A percentile compares a stretch with the other conserved stretches of the same genome.
Evolutionary conservation across 768 basidiomycete species (phyloP).

Genomic region (Podaxis sp.): DNA sequence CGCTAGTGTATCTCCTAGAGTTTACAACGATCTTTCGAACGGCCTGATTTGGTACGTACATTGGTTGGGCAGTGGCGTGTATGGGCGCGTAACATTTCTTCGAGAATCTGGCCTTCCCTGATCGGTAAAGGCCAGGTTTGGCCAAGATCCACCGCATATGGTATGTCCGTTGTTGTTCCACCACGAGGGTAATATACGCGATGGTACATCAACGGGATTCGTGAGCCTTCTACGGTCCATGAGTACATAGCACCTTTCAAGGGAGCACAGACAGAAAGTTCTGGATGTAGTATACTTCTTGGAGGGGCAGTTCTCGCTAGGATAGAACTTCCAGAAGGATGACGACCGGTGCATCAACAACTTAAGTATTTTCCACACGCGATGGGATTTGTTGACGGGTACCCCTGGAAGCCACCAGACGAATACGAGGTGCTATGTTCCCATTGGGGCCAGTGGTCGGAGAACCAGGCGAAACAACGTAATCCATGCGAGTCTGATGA

Average conservation of each 20-base stretch:
- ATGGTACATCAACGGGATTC: conserved; percentile 41
- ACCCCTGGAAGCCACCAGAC: conserved; percentile 13
- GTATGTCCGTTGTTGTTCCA: conserved; percentile 39
- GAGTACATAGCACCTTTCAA: conserved; percentile 40
- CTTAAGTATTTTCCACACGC: conserved; percentile 42
- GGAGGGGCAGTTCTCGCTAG: conserved; percentile 41
- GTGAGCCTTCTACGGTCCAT: conserved; percentile 31
- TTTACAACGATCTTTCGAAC: conserved; percentile 48
- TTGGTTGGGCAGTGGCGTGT: conserved; percentile 41
- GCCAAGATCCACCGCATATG: conserved; percentile 32
- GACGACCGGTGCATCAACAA: conserved; percentile 47
- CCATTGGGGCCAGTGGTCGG: no score
- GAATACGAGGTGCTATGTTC: conserved; percentile 7
- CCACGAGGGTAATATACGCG: conserved; percentile 40
- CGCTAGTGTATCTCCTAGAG: conserved; percentile 41
- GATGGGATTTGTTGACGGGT: conserved; percentile 23
- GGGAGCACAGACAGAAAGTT: conserved; percentile 47
- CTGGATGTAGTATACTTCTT: conserved; percentile 35
- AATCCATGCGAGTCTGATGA: no score
- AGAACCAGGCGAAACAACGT: no score
- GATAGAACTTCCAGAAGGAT: conserved; percentile 44
- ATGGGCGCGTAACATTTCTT: conserved; percentile 19
- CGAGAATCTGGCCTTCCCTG: background rate
- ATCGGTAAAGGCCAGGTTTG: conserved; percentile 28
- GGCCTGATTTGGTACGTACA: conserved; percentile 41